phyloP scores from a whole-genome alignment of 2,329 filamentous ascomycete species.

The Chrysoporthe deuterocubensis region DNA sequence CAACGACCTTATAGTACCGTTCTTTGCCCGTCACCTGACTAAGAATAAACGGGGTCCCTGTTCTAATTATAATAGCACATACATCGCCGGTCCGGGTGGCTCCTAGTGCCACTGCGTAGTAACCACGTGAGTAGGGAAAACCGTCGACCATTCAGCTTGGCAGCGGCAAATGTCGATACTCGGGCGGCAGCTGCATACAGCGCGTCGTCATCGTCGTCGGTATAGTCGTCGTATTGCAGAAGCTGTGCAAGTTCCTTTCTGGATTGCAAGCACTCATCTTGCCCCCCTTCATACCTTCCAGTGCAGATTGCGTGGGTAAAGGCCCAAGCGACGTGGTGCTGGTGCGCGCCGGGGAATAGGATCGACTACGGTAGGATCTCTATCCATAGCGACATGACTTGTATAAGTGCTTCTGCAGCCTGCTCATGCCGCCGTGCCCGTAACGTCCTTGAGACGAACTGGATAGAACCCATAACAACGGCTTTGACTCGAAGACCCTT shows the following conservation, averaged over 20 bases:
- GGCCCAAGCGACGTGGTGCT: neutral
- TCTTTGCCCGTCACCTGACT: slow-evolving; percentile 27
- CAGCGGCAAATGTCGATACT: neutral
- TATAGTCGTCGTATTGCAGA: neutral
- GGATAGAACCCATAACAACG: no score
- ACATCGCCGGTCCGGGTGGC: slow-evolving; percentile 7
- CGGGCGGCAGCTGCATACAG: neutral
- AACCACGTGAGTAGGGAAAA: slow-evolving; percentile 23
- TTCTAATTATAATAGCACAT: slow-evolving; percentile 16
- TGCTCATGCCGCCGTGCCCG: no score
- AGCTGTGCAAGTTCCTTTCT: neutral
- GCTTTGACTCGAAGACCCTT: no score
- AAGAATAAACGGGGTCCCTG: slow-evolving; percentile 15
- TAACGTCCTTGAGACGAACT: no score
- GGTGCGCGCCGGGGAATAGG: neutral
- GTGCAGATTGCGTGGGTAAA: neutral
- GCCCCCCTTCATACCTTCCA: neutral
- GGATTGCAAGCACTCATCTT: neutral
- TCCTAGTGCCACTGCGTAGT: slow-evolving; percentile 31
- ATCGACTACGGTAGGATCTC: neutral
- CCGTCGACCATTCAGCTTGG: neutral
- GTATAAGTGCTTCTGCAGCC: no score
- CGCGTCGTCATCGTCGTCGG: neutral
- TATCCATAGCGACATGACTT: neutral
- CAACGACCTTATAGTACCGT: slow-evolving; percentile 44